A percentile compares a stretch with the other conserved stretches of the same genome.
Evolutionary conservation across 441 rosid genomes (phyloP).

Genomic region (Arabidopsis lyrata): DNA sequence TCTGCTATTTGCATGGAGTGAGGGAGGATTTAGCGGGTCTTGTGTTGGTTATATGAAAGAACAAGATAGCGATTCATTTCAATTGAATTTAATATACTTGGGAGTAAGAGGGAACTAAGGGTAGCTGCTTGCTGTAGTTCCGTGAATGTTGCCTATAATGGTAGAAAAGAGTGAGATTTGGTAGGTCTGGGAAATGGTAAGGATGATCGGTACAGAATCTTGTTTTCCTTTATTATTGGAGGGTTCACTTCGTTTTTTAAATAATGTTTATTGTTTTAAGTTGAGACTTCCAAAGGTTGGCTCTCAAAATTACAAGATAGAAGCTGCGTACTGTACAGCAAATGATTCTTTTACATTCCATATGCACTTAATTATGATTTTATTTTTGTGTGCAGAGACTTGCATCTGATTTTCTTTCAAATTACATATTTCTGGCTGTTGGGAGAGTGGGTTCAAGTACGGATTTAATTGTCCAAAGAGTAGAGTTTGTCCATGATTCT

Average conservation of each 20-base stretch:
- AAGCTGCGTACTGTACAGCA: conserved; percentile 4
- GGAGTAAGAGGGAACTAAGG: not conserved
- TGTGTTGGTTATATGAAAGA: conserved; percentile 12
- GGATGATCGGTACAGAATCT: not conserved
- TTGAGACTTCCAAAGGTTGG: not conserved
- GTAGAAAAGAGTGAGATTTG: conserved; percentile 8
- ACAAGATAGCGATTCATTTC: conserved; percentile 8
- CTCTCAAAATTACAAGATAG: not conserved
- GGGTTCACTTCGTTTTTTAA: conserved; percentile 11
- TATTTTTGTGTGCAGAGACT: conserved; percentile 71
- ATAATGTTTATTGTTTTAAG: conserved; percentile 12
- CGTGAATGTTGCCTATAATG: not conserved
- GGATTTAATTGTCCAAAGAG: conserved; percentile 92
- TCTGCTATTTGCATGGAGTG: conserved; percentile 4
- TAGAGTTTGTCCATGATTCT: conserved; percentile 79
- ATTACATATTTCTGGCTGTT: conserved; percentile 87
- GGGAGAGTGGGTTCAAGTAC: conserved; percentile 99
- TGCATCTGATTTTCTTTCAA: conserved; percentile 86
- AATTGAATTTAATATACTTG: not conserved
- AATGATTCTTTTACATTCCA: conserved; percentile 4
- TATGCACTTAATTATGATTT: not conserved
- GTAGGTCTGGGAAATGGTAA: conserved; percentile 2
- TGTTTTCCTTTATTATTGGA: conserved; percentile 2
- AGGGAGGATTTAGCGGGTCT: not conserved
- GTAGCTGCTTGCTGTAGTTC: conserved; percentile 3